phyloP scores from a whole-genome alignment of 305 asterid species.

The Petunia hybrid region DNA sequence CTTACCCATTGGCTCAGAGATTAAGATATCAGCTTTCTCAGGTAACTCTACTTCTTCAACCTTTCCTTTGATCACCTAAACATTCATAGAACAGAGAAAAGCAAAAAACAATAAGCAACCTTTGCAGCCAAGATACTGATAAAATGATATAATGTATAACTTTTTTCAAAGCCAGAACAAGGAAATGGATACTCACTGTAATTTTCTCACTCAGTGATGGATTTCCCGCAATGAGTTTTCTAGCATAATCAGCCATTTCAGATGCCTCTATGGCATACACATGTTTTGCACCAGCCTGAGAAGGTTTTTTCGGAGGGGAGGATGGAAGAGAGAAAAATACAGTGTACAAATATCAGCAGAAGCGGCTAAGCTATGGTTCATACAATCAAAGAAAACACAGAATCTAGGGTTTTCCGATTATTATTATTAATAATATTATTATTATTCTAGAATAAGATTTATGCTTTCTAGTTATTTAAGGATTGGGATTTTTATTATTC shows the following conservation, averaged over 20 bases:
- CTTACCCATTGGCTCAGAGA: slow-evolving; percentile 99
- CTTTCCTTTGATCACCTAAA: slow-evolving; percentile 94
- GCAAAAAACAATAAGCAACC: not conserved
- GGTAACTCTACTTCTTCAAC: slow-evolving; percentile 97
- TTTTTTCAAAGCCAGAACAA: not conserved
- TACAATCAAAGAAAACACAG: not conserved
- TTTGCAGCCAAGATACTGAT: not conserved
- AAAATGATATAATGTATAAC: not conserved
- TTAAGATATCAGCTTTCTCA: slow-evolving; percentile 95
- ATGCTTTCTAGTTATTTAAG: too few relatives aligned
- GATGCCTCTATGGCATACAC: slow-evolving; percentile 99
- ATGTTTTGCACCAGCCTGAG: slow-evolving; percentile 97
- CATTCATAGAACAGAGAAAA: slow-evolving; percentile 36
- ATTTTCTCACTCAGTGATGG: slow-evolving; percentile 76
- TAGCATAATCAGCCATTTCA: slow-evolving; percentile 97
- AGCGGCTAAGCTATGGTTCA: slow-evolving; percentile 23
- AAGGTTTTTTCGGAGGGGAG: slow-evolving; percentile 27
- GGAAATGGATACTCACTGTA: slow-evolving; percentile 63
- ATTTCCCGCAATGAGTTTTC: slow-evolving; percentile 89
- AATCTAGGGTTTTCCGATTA: too few relatives aligned
- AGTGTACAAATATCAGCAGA: slow-evolving; percentile 32
- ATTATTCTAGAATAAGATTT: too few relatives aligned
- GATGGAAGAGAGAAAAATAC: slow-evolving; percentile 15
- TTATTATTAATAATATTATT: too few relatives aligned
- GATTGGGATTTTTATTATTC: too few relatives aligned